Evolutionary conservation across 73 alveolate genomes (phyloP), one percentile per base, ranked within the genome.

Genomic region (Uronychia setigera): DNA sequence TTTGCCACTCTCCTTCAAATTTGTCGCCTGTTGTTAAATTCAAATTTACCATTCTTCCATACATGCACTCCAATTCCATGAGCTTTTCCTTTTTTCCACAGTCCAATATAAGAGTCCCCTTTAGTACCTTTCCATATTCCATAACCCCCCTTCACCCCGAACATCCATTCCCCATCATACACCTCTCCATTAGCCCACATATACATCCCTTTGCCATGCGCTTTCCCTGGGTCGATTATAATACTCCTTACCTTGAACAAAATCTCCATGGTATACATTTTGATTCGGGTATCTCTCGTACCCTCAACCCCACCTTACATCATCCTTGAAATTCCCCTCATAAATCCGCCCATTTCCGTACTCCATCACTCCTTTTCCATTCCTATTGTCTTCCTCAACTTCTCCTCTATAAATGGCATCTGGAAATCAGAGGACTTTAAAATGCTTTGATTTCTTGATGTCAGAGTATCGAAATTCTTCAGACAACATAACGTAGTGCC

Each of bases 291-390:
- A 87, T 31, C 32, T 76, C 46, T 87, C 89, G n/a, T 29, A 32
- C 0, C 96, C 96, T 60, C 91, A 59, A 0, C 96, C 96, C 46
- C 60, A 67, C 75, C 93, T 91, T 60, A 82, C 33, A 91, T 91
- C 96, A 31, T 91, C 35, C 19, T 78, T 29, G 82, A 81, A 82
- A 31, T 82, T 82, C 1, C 89, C 89, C 29, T 82, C 89, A 60
- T 82, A 82, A 30, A 88, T 76, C 58, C 88, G 78, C 11, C 96
- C 94, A 80, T 78, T 88, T 33, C 58, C 80, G 76, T 91, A 91
- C 33, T 31, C 59, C 96, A 91, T 91, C 74, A 86, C 80, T 32
- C 96, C 96, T n/a, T n/a, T n/a, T n/a, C n/a, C n/a, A n/a, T n/a
- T n/a, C n/a, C n/a, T n/a, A n/a, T n/a, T n/a, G n/a, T n/a, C n/a